A percentile compares a stretch with the other conserved stretches of the same genome.
phyloP scores from a whole-genome alignment of 495 filamentous ascomycete genomes.

The Penicillium subrubescens region DNA sequence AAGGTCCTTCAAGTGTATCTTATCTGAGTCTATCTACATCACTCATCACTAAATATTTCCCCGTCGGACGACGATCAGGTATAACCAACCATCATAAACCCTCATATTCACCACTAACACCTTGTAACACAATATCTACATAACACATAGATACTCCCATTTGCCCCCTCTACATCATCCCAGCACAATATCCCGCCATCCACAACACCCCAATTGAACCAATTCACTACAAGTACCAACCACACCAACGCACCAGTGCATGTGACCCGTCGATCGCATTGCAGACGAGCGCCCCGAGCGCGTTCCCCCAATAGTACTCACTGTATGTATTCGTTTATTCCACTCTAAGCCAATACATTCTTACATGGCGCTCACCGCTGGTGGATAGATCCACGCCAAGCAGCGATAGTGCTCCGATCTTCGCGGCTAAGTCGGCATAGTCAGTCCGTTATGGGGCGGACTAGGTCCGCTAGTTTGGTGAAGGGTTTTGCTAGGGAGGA shows the following conservation, averaged over 20 bases:
- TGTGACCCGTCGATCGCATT: slow-evolving; percentile 30
- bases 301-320: neutral
- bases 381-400: slow-evolving; percentile 28
- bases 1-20: neutral
- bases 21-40: neutral
- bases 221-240: slow-evolving; percentile 13
- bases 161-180: neutral
- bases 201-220: neutral
- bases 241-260: slow-evolving; percentile 13
- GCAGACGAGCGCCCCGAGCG: slow-evolving; percentile 18
- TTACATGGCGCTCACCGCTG: slow-evolving; percentile 23
- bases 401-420: slow-evolving; percentile 22
- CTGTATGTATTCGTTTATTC: neutral
- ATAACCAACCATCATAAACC: neutral
- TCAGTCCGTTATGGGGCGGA: slow-evolving; percentile 13
- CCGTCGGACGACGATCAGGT: too few species aligned
- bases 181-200: neutral
- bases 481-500: slow-evolving; percentile 16
- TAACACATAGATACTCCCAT: neutral
- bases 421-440: slow-evolving; percentile 33
- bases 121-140: neutral
- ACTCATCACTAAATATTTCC: neutral
- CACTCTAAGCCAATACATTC: neutral
- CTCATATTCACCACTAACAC: neutral
- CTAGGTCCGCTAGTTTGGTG: slow-evolving; percentile 11